Evolutionary conservation across 768 basidiomycete genomes (phyloP), one percentile per base, ranked within the genome.

Genomic region (Boletellus emodensis): DNA sequence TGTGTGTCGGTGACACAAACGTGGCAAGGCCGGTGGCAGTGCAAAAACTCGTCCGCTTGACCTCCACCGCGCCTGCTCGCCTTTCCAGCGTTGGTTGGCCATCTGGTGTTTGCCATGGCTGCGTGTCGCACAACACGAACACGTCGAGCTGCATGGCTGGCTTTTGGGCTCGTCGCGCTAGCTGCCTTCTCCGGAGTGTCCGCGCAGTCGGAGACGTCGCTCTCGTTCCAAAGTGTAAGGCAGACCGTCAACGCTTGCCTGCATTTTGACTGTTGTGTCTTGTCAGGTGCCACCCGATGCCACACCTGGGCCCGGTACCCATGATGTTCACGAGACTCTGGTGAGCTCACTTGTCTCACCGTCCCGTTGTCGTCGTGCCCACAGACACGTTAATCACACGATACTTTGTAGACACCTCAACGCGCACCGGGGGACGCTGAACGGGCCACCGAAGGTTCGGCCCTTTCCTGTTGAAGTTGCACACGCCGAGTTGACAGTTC

Each of bases 151-250:
- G 70, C 75, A 41, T 84, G 83, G 82, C 64, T 84, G 40, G 80
- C 80, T 43, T 81, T 83, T 66, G 79, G 78, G 49, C 72, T 84
- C 55, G 69, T 82, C 56, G 77, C 77, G 48, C 63, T 83, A 20
- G 68, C 76, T 36, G 73, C 71, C 24, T 63, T 75, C 39, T 69
- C 76, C 47, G 8, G 30, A 10, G 72, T 74, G 32, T 73, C 77
- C 46, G 75, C 75, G 43, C 75, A 74, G 15, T 53, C 58, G 40
- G 58, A 60, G 26, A 15, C 40, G 10, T 46, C 56, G 1, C 22
- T 51, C 18, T 53, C 62, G 11, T 48, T 45, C 28, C 56, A 59
- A 42, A 54, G 40, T 33, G 65, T 67, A 52, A 48, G 62, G 9
- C 10, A 40, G 0, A 17, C 32, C 8, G 12, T 28, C 26, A 6